These are phyloP conservation scores for Leucaena leucocephala DNA, from an alignment of 306 rosid genomes.

Conservation along the genomic window DNA sequence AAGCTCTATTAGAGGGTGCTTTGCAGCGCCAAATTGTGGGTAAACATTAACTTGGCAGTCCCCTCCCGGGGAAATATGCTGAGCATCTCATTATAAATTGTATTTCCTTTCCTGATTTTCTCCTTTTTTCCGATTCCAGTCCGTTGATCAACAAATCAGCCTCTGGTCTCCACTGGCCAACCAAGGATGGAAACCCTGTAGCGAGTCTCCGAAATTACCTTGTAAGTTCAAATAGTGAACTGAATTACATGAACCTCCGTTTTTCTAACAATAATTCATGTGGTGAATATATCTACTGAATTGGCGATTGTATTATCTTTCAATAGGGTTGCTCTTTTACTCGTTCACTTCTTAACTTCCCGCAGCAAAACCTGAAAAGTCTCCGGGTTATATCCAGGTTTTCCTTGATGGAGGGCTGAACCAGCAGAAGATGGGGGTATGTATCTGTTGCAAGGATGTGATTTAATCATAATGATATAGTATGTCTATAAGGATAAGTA, in stretches of 20 bases:
- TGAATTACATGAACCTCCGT: not conserved
- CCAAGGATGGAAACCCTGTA: conserved; percentile 83
- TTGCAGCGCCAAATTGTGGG: conserved; percentile 64
- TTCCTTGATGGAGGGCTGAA: conserved; percentile 98
- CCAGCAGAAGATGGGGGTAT: conserved; percentile 99
- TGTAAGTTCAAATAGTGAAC: conserved; percentile 52
- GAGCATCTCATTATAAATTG: conserved; percentile 3
- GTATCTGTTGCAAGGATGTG: conserved; percentile 37
- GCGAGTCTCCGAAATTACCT: conserved; percentile 48
- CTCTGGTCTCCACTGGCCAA: conserved; percentile 73
- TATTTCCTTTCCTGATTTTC: not conserved
- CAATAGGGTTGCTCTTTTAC: conserved; percentile 21
- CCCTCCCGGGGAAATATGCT: not conserved
- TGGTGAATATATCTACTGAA: conserved; percentile 18
- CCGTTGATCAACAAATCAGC: conserved; percentile 54
- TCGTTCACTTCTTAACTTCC: conserved; percentile 28
- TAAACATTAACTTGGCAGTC: conserved; percentile 13
- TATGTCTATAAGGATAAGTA: conserved; percentile 1
- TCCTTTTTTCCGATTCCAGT: conserved; percentile 27
- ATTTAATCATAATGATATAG: conserved; percentile 30
- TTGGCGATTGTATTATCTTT: conserved; percentile 6
- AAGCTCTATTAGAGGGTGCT: conserved; percentile 67
- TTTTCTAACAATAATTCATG: not conserved
- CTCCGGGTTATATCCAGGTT: conserved; percentile 77
- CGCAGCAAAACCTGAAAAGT: conserved; percentile 68